Base-by-base conservation (phyloP, 1,284 basidiomycete genomes). In the Fomitiporia mediterranea region DNA sequence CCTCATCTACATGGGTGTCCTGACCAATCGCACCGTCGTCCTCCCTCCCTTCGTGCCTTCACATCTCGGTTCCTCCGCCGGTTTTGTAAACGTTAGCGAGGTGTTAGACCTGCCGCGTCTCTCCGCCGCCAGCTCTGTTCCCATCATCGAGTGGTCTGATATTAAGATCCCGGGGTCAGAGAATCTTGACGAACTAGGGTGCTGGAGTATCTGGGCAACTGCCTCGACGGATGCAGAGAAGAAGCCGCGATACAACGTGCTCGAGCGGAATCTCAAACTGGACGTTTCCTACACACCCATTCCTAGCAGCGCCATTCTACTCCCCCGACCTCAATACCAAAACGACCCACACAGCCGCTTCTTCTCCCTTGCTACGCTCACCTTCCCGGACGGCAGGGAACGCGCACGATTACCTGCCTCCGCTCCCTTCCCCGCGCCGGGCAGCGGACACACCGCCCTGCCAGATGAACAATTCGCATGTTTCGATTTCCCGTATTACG, bases 11-110 rank as follows among this genome's bases (percentile, higher is more conserved):
- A 74, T 89, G 23, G 84, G 74, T 21, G 56, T 78, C 39, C 73
- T 88, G 54, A 84, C 84, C 2, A 77, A 80, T 51, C 82, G 84
- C 39, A 76, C 85, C 32, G 81, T 85, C 5, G 75, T 89, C 58
- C 63, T 89, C 7, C 76, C 80, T 6, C 76, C 78, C 64, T 88
- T 87, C 64, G 79, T 74, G 0, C 85, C 86, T 2, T 81, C 82
- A 4, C 85, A 89, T 63, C 76, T 88, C 48, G 80, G 80, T 40
- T 72, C 70, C 8, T 69, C 72, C 37, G 73, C 68, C 4, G 68
- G 67, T n/a, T 62, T 65, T 30, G 63, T 74, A 39, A 59, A 65
- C 2, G 75, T 76, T 60, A 65, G 71, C 15, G 74, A 76, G 43
- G 69, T 78, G 25, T 77, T 76, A 63, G 72, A 78, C 59, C 62